A percentile compares a stretch with the other conserved stretches of the same genome.
Evolutionary conservation across 1,139 yeast genomes (phyloP).

Genomic region (Yamadazyma aaseri): DNA sequence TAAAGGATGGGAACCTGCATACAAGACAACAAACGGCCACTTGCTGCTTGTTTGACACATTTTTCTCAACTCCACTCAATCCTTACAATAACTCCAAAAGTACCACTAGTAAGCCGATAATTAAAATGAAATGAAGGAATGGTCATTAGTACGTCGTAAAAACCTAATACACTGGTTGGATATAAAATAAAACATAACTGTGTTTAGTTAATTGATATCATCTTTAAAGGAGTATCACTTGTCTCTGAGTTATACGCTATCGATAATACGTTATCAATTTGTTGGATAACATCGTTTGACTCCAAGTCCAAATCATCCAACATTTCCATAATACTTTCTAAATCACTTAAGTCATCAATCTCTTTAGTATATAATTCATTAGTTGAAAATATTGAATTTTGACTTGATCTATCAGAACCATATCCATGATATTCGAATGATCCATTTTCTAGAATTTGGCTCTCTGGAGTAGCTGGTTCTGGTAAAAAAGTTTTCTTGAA

Average conservation of each 20-base stretch:
- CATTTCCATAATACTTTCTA: slow-evolving; percentile 7
- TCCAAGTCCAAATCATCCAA: slow-evolving; percentile 20
- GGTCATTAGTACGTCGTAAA: too few relatives aligned
- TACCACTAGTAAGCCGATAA: too few relatives aligned
- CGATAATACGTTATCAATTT: slow-evolving; percentile 24
- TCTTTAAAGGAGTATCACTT: background rate
- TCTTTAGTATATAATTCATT: background rate
- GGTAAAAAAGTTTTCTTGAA: slow-evolving; percentile 1
- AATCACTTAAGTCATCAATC: background rate
- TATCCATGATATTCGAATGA: slow-evolving; percentile 13
- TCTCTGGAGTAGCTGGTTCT: slow-evolving; percentile 13
- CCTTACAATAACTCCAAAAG: too few relatives aligned
- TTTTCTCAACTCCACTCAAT: too few relatives aligned
- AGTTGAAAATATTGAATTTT: slow-evolving; percentile 15
- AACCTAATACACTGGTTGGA: too few relatives aligned
- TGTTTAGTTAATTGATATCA: background rate
- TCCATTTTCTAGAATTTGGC: slow-evolving; percentile 15
- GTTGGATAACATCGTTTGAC: slow-evolving; percentile 17
- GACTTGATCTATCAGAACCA: slow-evolving; percentile 14
- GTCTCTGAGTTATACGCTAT: slow-evolving; percentile 15
- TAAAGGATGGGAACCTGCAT: too few relatives aligned
- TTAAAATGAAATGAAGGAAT: too few relatives aligned
- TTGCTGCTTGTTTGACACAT: too few relatives aligned
- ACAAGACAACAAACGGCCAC: too few relatives aligned
- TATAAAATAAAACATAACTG: too few relatives aligned